These are phyloP conservation scores for Canna indica DNA, from an alignment of 176 grass and related monocot genomes.

Conservation along the genomic window DNA sequence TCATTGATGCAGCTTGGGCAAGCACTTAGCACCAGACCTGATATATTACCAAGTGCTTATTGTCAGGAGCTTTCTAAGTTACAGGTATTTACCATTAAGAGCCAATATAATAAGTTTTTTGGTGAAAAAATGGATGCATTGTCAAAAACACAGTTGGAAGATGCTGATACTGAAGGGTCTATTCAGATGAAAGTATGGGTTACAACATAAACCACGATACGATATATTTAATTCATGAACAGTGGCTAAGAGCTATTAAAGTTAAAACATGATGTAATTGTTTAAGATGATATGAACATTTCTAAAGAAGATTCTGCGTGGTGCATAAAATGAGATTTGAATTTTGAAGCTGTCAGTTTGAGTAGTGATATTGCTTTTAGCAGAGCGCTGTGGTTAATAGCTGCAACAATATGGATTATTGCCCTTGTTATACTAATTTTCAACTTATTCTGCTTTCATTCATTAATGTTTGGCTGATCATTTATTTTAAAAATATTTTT, in stretches of 20 bases:
- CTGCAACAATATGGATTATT: no score
- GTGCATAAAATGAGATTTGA: background rate
- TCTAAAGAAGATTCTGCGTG: background rate
- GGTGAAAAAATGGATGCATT: background rate
- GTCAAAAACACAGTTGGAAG: no score
- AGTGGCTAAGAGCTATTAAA: no score
- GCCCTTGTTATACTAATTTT: background rate
- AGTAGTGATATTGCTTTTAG: no score
- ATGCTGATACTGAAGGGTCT: no score
- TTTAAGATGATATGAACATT: no score
- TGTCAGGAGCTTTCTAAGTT: conserved; percentile 87
- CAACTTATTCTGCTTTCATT: background rate
- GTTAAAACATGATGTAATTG: no score
- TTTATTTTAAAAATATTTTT: conserved; percentile 20
- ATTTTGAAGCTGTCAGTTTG: background rate
- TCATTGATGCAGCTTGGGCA: conserved; percentile 60
- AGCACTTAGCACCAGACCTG: conserved; percentile 78
- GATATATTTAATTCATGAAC: no score
- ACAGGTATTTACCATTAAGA: conserved; percentile 60
- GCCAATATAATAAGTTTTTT: background rate
- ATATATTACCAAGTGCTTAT: conserved; percentile 83
- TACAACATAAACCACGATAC: no score
- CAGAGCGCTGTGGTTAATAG: background rate
- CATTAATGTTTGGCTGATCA: conserved; percentile 12
- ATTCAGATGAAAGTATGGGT: no score